Evolutionary conservation across 176 grass and related monocot species (phyloP).

Genomic region (Musa troglodytarum): DNA sequence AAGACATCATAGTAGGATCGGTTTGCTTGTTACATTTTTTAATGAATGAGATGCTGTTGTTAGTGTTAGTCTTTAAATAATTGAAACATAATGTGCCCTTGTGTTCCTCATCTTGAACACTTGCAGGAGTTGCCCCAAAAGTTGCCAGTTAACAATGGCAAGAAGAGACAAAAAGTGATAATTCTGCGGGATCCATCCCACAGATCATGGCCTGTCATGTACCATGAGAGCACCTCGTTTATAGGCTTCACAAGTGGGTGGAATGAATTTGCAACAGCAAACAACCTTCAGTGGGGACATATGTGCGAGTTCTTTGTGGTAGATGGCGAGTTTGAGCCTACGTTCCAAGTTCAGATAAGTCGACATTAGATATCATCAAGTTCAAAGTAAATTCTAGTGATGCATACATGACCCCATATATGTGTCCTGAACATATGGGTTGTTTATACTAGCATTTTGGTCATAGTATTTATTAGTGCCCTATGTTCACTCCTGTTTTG

Average conservation of each 20-base stretch:
- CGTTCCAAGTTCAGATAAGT: slow-evolving; percentile 30
- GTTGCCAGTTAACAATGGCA: neutral
- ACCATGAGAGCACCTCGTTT: slow-evolving; percentile 26
- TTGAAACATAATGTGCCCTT: neutral
- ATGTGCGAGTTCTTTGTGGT: slow-evolving; percentile 22
- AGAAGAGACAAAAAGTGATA: slow-evolving; percentile 20
- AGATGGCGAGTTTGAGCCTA: slow-evolving; percentile 7
- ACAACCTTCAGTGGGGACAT: slow-evolving; percentile 33
- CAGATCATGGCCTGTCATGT: slow-evolving; percentile 41
- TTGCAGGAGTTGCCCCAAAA: slow-evolving; percentile 26
- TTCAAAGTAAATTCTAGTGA: neutral
- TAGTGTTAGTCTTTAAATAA: neutral
- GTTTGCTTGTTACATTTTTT: neutral
- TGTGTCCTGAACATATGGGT: too few relatives aligned
- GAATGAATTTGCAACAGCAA: slow-evolving; percentile 36
- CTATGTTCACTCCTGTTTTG: too few relatives aligned
- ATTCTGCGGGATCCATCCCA: slow-evolving; percentile 41
- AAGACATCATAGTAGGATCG: too few relatives aligned
- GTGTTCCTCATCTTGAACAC: neutral
- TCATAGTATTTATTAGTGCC: too few relatives aligned
- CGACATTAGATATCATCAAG: neutral
- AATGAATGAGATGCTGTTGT: neutral
- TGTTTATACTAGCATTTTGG: too few relatives aligned
- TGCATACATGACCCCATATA: neutral
- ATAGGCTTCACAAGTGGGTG: slow-evolving; percentile 38